A percentile compares a stretch with the other conserved stretches of the same genome.
These are phyloP conservation scores for Solanum virginianum DNA, from an alignment of 257 asterid species.

Conservation along the genomic window DNA sequence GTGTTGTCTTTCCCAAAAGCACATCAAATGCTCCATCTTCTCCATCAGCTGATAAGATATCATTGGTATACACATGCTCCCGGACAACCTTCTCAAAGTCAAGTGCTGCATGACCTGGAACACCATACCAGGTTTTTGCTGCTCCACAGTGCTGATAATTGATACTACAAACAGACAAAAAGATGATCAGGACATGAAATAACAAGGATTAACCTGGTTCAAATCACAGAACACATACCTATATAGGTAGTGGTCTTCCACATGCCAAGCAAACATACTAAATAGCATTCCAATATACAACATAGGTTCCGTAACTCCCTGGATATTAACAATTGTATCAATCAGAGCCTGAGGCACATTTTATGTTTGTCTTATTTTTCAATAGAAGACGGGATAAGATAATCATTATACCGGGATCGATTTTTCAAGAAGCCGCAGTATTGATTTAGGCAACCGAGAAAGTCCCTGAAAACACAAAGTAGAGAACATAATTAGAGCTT, in stretches of 20 bases:
- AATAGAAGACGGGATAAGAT: neutral
- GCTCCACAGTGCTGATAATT: slow-evolving; percentile 98
- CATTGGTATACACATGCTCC: slow-evolving; percentile 64
- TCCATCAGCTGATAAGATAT: slow-evolving; percentile 65
- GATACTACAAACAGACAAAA: slow-evolving; percentile 37
- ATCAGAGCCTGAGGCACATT: neutral
- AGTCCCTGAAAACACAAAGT: slow-evolving; percentile 51
- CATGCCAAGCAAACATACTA: slow-evolving; percentile 99
- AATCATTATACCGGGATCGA: slow-evolving; percentile 60
- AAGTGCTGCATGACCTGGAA: slow-evolving; percentile 90
- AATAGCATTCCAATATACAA: slow-evolving; percentile 95
- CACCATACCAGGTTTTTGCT: slow-evolving; percentile 96
- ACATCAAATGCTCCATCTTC: slow-evolving; percentile 98
- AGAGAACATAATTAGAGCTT: neutral
- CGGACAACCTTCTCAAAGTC: slow-evolving; percentile 76
- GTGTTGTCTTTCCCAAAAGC: slow-evolving; percentile 86
- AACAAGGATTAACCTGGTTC: neutral
- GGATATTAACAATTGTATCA: slow-evolving; percentile 8
- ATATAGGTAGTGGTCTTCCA: slow-evolving; percentile 94
- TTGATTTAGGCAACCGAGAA: slow-evolving; percentile 75
- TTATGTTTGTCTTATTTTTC: neutral
- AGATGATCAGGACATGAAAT: slow-evolving; percentile 3
- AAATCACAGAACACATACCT: slow-evolving; percentile 31
- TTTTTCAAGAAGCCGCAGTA: slow-evolving; percentile 81
- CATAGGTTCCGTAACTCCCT: slow-evolving; percentile 99